Evolutionary conservation across 768 basidiomycete genomes (phyloP), one percentile per base, ranked within the genome.

Genomic region (Lactifluus piperatus): DNA sequence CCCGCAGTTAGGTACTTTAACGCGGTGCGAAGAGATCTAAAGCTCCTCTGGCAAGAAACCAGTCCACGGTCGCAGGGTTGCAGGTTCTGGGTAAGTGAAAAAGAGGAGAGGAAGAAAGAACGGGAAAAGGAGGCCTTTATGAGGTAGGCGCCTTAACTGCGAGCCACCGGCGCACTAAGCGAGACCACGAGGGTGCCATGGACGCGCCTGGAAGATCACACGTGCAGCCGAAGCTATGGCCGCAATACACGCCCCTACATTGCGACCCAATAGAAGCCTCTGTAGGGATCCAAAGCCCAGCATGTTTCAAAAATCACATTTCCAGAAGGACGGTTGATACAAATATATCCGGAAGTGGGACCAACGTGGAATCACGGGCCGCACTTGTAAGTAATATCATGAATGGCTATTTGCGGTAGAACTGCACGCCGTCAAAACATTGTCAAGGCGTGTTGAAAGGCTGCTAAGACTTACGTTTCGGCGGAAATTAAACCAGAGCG

Each of bases 401-500:
- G 50, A 46, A 56, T 51, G 37, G 60, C 73, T 77, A 91, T 73
- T 91, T 91, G 69, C 88, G 84, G 71, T 91, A 91, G 72, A 90
- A 91, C 88, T 65, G 26, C 14, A 60, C 24, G 29, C 54, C 36
- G 51, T 61, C 60, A 57, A 62, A 39, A 41, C 59, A 58, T 62
- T 69, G 34, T 65, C 63, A 55, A 62, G 34, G 54, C 50, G 45
- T 45, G 34, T 20, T 20, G 48, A 59, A 60, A 54, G 46, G 57
- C 60, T 48, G 29, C 30, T 32, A 58, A 22, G 18, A 76, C 91
- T 75, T 71, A 94, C 91, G 71, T 91, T 93, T 55, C 91, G 85
- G 44, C 91, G 84, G 80, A 95, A 97, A 73, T 91, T 93, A 75
- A 97, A 95, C 87, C 94, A 94, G 18, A 97, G 76, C 36, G 94